Base-by-base conservation (phyloP, 371 early-diverging fungal species). In the Rhizopus delemar region DNA sequence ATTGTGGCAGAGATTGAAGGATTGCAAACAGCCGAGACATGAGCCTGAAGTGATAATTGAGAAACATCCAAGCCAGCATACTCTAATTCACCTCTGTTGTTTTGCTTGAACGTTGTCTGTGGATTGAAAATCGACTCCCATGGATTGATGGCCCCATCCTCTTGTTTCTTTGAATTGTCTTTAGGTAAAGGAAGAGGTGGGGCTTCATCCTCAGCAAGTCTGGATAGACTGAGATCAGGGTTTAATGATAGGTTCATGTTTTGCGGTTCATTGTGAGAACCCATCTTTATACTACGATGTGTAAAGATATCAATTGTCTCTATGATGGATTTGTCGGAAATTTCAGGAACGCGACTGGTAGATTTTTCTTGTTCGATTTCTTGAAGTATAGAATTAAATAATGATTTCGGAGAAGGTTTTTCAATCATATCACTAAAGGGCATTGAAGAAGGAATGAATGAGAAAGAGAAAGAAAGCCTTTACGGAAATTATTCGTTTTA, bases 111-210 rank as follows among this genome's bases (percentile, higher is more conserved):
- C 3, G 65, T 65, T 13, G 60, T 65, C 13, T 56, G 56, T 0
- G 65, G 60, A 52, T 59, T 56, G 16, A 65, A 65, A 6, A 65
- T 65, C 5, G 60, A 56, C 31, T 60, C 56, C 65, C 65, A 65
- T 3, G 7, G 22, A 28, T 29, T 29, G 8, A 29, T 29, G 9
- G 9, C 9, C 0, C 15, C 29, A 8, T 9, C 31, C 3, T 8
- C 12, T 5, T 8, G 7, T 9, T 29, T 28, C 48, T 48, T n/a
- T 43, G 3, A 6, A 2, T 43, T 15, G 2, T n/a, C 22, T 22
- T 9, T 48, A 29, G 12, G 28, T 29, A 7, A 8, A 48, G 29
- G 31, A 8, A 48, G 8, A 48, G 22, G 22, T 1, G 22, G 22
- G 22, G 22, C 22, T 29, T 43, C 7, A 9, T 9, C 15, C 7